Evolutionary conservation across 2,329 filamentous ascomycete species (phyloP).

Genomic region (Tolypocladium cylindrosporum): DNA sequence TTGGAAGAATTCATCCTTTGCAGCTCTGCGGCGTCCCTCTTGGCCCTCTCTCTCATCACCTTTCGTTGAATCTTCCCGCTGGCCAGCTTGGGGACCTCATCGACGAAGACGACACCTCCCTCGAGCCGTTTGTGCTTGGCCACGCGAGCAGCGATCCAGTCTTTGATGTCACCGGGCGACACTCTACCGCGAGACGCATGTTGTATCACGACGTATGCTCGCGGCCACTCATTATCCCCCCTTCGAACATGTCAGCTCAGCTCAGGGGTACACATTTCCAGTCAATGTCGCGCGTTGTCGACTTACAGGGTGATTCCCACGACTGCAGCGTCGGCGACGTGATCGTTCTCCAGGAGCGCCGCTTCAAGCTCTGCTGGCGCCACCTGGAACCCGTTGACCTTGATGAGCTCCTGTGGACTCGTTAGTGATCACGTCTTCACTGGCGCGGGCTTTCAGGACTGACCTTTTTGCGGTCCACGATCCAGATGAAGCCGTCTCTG

Average conservation of each 20-base stretch:
- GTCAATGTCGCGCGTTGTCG: background rate
- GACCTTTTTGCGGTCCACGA: background rate
- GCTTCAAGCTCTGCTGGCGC: background rate
- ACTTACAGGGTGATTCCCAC: background rate
- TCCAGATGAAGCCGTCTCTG: background rate
- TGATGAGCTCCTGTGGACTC: background rate
- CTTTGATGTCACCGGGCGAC: background rate
- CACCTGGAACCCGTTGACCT: background rate
- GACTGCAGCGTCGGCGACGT: background rate
- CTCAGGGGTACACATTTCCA: background rate
- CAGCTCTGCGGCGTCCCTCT: background rate
- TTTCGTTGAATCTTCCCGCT: slow-evolving; percentile 50
- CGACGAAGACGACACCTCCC: slow-evolving; percentile 43
- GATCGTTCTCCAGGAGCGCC: background rate
- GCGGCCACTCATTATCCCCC: background rate
- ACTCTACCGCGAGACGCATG: background rate
- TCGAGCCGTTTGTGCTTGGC: slow-evolving; percentile 41
- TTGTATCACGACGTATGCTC: background rate
- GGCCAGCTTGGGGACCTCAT: slow-evolving; percentile 45
- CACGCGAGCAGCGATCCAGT: slow-evolving; percentile 33
- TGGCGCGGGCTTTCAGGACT: background rate
- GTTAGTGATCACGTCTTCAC: background rate
- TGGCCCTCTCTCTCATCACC: slow-evolving; percentile 1
- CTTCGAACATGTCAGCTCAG: background rate
- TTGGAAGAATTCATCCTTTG: background rate